Conservation (phyloP, 1,284 basidiomycete genomes). For the Puccinia sorghi region DNA sequence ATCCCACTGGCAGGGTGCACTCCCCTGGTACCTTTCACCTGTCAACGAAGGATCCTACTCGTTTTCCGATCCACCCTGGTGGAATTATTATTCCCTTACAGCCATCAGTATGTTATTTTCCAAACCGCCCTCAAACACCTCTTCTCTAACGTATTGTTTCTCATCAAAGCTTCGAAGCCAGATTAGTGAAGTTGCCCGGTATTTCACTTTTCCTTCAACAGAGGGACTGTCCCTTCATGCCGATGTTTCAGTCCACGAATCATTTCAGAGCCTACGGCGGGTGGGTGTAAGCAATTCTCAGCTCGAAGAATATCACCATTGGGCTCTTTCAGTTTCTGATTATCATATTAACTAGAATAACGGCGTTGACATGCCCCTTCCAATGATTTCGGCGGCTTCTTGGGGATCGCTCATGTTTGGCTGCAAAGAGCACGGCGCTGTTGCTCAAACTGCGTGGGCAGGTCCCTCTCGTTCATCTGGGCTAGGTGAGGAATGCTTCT, state of each 20-base stretch:
- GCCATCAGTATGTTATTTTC: neutral
- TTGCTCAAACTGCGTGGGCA: neutral
- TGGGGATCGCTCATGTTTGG: conserved; percentile 6
- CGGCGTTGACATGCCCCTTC: neutral
- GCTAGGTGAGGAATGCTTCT: neutral
- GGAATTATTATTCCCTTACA: conserved; percentile 13
- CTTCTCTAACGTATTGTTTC: neutral
- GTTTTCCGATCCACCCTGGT: conserved; percentile 15
- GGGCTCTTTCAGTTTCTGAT: neutral
- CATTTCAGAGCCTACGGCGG: neutral
- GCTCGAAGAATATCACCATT: neutral
- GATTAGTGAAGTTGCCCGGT: neutral
- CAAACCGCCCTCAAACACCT: neutral
- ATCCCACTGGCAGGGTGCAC: neutral
- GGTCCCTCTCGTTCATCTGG: neutral
- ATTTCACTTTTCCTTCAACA: conserved; percentile 4
- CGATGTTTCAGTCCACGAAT: neutral
- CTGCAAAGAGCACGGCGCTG: conserved; percentile 1
- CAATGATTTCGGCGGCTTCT: conserved; percentile 1
- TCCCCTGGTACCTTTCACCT: neutral
- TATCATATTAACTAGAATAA: neutral
- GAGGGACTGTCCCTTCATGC: neutral
- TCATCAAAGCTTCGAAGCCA: neutral
- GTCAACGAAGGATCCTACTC: neutral
- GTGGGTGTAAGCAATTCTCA: neutral